Base-by-base conservation (phyloP, 345 rosid species). In the Boechera retrofracta region DNA sequence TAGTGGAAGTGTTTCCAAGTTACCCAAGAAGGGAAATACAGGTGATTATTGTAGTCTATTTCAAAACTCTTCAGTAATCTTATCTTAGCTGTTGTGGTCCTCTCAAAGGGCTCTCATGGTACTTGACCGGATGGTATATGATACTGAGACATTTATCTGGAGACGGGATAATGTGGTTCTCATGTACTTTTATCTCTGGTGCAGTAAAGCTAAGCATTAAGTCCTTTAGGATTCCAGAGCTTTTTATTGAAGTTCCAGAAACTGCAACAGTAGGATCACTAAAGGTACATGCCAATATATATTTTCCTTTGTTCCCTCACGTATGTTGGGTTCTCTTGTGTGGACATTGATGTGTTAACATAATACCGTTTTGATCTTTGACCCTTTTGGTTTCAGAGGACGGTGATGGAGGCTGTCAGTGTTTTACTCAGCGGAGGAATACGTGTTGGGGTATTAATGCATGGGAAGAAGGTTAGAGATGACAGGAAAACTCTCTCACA, bases 171-270 rank as follows among this genome's bases (percentile, higher is more conserved):
- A 16, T 6, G 28, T 74, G 31, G 72, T 73, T 76, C 75, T 87
- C 60, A 83, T 70, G 48, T 57, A 24, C 63, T 48, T 44, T 72
- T 39, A 76, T 79, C 71, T 81, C 74, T 82, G 80, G 41, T 80
- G 64, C 98, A 95, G 99, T 95, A 70, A 93, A 91, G 82, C 83
- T 95, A 68, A 88, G 93, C 87, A 95, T 95, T n/a, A 91, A 89
- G 84, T 92, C 97, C 69, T 91, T 95, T 78, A 89, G 80, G 82
- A 81, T 95, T 62, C 99, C 98, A 4, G 98, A 95, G 87, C 94
- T 93, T 77, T 86, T 85, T 36, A 82, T 95, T 49, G 97, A 93
- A 83, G 90, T 93, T 64, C 92, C 98, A 55, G 92, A 92, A 87
- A 87, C 80, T 66, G 86, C 90, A 45, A 91, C 98, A 6, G 85